A percentile compares a stretch with the other conserved stretches of the same genome.
phyloP scores from a whole-genome alignment of 768 basidiomycete species.

The Albatrellus ellisii region DNA sequence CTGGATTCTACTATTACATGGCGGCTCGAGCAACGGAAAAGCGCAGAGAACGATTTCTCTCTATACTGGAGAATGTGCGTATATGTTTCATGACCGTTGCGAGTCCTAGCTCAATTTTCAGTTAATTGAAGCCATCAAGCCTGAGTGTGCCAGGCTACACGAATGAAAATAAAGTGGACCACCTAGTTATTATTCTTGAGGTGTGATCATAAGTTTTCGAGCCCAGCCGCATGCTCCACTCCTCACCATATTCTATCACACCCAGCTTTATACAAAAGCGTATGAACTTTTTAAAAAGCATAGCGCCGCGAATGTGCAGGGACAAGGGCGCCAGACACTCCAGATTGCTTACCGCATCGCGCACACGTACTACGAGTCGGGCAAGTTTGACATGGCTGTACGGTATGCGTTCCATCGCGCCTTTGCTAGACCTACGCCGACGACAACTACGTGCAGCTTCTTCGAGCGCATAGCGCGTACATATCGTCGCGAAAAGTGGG shows the following conservation, averaged over 20 bases:
- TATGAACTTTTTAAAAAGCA: conserved; percentile 90
- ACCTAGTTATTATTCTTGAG: conserved; percentile 73
- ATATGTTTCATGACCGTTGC: no score
- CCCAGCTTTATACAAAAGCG: conserved; percentile 81
- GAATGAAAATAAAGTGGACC: conserved; percentile 91
- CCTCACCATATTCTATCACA: not conserved
- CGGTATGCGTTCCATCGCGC: conserved; percentile 33
- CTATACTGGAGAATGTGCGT: conserved; percentile 45
- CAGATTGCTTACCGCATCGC: conserved; percentile 89
- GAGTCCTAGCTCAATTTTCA: no score
- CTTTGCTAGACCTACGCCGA: not conserved
- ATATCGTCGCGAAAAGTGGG: conserved; percentile 82
- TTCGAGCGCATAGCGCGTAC: conserved; percentile 86
- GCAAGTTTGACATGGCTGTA: conserved; percentile 80
- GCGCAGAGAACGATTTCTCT: conserved; percentile 53
- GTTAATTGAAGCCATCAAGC: no score
- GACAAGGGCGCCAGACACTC: conserved; percentile 73
- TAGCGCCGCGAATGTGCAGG: conserved; percentile 27
- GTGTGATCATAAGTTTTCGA: conserved; percentile 24
- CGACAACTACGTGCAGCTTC: conserved; percentile 37
- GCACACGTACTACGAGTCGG: conserved; percentile 66
- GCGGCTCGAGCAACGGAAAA: conserved; percentile 79
- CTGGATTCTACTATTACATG: conserved; percentile 87
- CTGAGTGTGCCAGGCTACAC: conserved; percentile 60
- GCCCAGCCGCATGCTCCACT: not conserved